Base-by-base conservation (phyloP, 192 early-diverging fungal genomes). In the Entrophospora sp. region DNA sequence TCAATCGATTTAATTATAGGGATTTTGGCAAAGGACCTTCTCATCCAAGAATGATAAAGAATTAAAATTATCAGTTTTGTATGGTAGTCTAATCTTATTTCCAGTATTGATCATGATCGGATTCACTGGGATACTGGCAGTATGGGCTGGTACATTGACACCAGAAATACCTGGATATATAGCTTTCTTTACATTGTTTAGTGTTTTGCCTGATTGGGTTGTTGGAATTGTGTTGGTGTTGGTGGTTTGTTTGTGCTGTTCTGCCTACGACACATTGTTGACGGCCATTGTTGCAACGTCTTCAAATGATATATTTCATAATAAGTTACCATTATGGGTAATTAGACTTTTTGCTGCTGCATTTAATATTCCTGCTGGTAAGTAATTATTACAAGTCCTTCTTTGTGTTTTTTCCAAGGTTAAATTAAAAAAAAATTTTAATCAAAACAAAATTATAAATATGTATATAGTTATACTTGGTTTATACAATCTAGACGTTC, bases 11-110 rank as follows among this genome's bases (percentile, higher is more conserved):
- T n/a, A n/a, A n/a, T n/a, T n/a, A n/a, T 34, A 72, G 68, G 85
- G 85, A 18, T 87, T 83, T 42, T 87, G 85, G 85, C 85, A 87
- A 76, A 75, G 85, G 31, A 74, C 83, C 9, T 87, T 86, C 74
- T 61, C 83, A 20, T 78, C 85, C 14, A 74, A 74, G 45, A 78
- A 70, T 61, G 74, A 87, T 72, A 71, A 73, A 22, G 81, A 85
- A 34, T 57, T 87, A 66, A 48, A 66, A 35, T 66, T 66, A 68
- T 74, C 77, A 31, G 74, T 77, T 8, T 48, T 81, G 67, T 67
- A 75, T 65, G 85, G 81, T 4, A 78, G 76, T 52, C 70, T 74
- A 40, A 37, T 85, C 52, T 75, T 81, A 9, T 81, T 86, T 56
- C 62, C 74, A 1, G 66, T 84, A 7, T 63, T 78, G 0, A 51